Percentiles rank a stretch among this genome's conserved stretches.
phyloP scores from a whole-genome alignment of 805 yeast genomes.

The Blastobotrys mokoenaii region DNA sequence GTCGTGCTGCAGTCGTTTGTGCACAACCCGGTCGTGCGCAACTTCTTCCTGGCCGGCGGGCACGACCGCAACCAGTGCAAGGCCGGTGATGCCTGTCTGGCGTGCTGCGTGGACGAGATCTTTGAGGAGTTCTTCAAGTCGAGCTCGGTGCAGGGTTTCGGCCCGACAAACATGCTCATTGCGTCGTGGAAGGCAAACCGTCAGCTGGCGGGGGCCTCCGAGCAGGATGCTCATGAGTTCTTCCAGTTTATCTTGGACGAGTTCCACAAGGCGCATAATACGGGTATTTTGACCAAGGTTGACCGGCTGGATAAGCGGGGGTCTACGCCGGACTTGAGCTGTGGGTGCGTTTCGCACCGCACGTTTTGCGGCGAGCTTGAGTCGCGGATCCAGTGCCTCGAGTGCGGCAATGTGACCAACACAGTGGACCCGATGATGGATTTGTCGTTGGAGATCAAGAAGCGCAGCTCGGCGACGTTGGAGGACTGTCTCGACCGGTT shows the following conservation, averaged over 20 bases:
- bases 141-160: slow-evolving; percentile 55
- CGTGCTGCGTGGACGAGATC: slow-evolving; percentile 79
- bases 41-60: slow-evolving; percentile 65
- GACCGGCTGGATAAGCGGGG: not conserved
- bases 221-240: slow-evolving; percentile 98
- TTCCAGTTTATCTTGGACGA: slow-evolving; percentile 88
- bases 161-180: slow-evolving; percentile 70
- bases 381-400: slow-evolving; percentile 66
- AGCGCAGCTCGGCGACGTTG: slow-evolving; percentile 25
- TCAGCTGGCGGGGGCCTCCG: slow-evolving; percentile 87
- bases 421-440: slow-evolving; percentile 89
- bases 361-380: slow-evolving; percentile 78
- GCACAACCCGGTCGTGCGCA: slow-evolving; percentile 82
- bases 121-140: slow-evolving; percentile 68
- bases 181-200: slow-evolving; percentile 78
- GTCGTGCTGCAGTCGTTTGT: slow-evolving; percentile 81
- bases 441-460: slow-evolving; percentile 65
- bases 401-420: slow-evolving; percentile 54
- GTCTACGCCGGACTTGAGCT: slow-evolving; percentile 24
- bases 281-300: not conserved
- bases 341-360: slow-evolving; percentile 75
- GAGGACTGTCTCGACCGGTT: slow-evolving; percentile 66
- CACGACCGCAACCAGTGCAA: slow-evolving; percentile 48
- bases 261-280: slow-evolving; percentile 40
- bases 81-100: slow-evolving; percentile 43